Base-by-base conservation (phyloP, 345 rosid genomes). In the Rhodamnia rubescens region DNA sequence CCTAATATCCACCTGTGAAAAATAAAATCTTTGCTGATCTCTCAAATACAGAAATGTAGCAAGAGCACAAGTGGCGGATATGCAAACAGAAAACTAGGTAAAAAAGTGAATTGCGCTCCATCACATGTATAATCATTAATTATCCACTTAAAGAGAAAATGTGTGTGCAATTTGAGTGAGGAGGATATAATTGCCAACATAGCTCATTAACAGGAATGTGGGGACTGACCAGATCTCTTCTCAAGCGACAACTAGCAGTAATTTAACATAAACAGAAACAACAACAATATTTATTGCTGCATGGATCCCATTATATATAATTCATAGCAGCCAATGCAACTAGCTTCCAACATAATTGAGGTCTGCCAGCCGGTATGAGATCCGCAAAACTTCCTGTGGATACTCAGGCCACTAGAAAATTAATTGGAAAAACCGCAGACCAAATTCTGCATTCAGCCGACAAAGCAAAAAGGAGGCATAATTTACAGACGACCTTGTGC, bases 1-100 rank as follows among this genome's bases (percentile, higher is more conserved):
- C 92, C 91, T 93, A 83, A 98, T 94, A 88, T 96, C 99, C 86
- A 98, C 90, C 99, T 98, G 92, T 85, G 88, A 61, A 88, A 74
- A 74, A 69, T 27, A 83, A 32, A 49, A 58, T 40, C 81, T 40
- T 9, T 9, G 80, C 80, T 32, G 47, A 36, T 69, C 80, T 20
- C 80, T 8, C 36, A 69, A 69, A 69, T 36, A 69, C 47, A 36
- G 80, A 36, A 36, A 69, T 18, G 80, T 18, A 69, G 80, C 47
- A 69, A 69, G 80, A 56, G 59, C 36, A 32, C 47, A 69, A 1
- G 4, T 18, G 13, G 80, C 40, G 14, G 80, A 69, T 69, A 36
- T 20, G 80, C 47, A 36, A 69, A 69, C 13, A 36, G 3, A 40
- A 69, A 69, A 69, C 47, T 69, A 36, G 26, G 26, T 36, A 36